A percentile compares a stretch with the other conserved stretches of the same genome.
Conservation (phyloP, 495 filamentous ascomycete genomes). For the Tetracladium setigerum region DNA sequence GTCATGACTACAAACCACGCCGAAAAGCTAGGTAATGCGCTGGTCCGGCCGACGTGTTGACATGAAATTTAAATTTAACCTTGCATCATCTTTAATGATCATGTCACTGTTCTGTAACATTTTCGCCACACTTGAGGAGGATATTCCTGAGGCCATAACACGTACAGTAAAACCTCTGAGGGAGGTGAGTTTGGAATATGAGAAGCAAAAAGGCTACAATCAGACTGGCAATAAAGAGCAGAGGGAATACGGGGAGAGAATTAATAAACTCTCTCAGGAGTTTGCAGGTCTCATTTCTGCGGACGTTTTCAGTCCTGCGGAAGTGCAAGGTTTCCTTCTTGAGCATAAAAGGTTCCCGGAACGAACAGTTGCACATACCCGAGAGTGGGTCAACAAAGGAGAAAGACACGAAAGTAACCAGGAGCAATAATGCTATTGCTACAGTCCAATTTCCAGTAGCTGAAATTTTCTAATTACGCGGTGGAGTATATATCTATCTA, state of each 20-base stretch:
- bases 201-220: not conserved
- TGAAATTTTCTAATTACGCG: no score
- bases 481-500: no score
- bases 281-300: slow-evolving; percentile 59
- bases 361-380: slow-evolving; percentile 45
- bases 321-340: slow-evolving; percentile 70
- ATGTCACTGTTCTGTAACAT: slow-evolving; percentile 21
- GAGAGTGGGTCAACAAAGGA: slow-evolving; percentile 55
- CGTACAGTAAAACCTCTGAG: not conserved
- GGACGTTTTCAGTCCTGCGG: slow-evolving; percentile 62
- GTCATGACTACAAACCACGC: slow-evolving; percentile 83
- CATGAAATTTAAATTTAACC: slow-evolving; percentile 59
- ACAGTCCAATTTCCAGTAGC: no score
- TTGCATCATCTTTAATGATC: slow-evolving; percentile 31
- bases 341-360: slow-evolving; percentile 59
- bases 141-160: slow-evolving; percentile 6
- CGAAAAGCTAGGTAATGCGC: slow-evolving; percentile 66
- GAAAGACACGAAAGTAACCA: no score
- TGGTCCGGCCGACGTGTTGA: slow-evolving; percentile 78
- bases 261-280: slow-evolving; percentile 33
- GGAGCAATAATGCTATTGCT: no score
- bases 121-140: slow-evolving; percentile 20
- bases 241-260: slow-evolving; percentile 28
- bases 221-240: slow-evolving; percentile 15
- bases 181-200: not conserved